Percentiles rank a stretch among this genome's conserved stretches.
Conservation (phyloP, 495 filamentous ascomycete genomes). For the Aspergillus sclerotioniger region DNA sequence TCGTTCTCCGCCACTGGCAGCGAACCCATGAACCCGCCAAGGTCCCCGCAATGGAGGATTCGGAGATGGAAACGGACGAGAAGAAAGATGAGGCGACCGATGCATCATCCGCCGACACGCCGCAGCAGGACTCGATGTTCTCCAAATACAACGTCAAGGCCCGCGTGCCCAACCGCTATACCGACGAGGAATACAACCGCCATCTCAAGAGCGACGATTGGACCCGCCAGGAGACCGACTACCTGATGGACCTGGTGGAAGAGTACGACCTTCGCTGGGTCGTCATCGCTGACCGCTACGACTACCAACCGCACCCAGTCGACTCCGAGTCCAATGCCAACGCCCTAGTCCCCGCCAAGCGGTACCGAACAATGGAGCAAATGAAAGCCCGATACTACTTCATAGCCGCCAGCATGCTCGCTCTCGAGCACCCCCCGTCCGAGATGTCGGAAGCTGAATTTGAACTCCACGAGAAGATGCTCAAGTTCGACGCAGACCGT, state of each 20-base stretch:
- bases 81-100: slow-evolving; percentile 38
- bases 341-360: slow-evolving; percentile 42
- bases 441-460: slow-evolving; percentile 85
- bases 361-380: slow-evolving; percentile 73
- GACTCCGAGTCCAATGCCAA: slow-evolving; percentile 38
- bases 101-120: slow-evolving; percentile 15
- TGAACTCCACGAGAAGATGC: slow-evolving; percentile 75
- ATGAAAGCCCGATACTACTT: slow-evolving; percentile 89
- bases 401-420: slow-evolving; percentile 80
- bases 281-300: slow-evolving; percentile 90
- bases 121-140: slow-evolving; percentile 50
- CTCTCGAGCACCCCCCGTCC: slow-evolving; percentile 73
- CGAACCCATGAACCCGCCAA: slow-evolving; percentile 40
- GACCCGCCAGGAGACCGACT: slow-evolving; percentile 91
- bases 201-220: slow-evolving; percentile 73
- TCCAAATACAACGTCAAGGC: slow-evolving; percentile 82
- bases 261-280: slow-evolving; percentile 86
- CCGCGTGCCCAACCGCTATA: slow-evolving; percentile 67
- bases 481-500: slow-evolving; percentile 74
- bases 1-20: slow-evolving; percentile 70
- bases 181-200: slow-evolving; percentile 78
- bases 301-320: slow-evolving; percentile 56
- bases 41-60: slow-evolving; percentile 37
- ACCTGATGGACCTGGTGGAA: slow-evolving; percentile 68
- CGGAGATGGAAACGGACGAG: slow-evolving; percentile 44